Conservation (phyloP, 1,139 yeast genomes). For the Protomyces arabidopsidicola region DNA sequence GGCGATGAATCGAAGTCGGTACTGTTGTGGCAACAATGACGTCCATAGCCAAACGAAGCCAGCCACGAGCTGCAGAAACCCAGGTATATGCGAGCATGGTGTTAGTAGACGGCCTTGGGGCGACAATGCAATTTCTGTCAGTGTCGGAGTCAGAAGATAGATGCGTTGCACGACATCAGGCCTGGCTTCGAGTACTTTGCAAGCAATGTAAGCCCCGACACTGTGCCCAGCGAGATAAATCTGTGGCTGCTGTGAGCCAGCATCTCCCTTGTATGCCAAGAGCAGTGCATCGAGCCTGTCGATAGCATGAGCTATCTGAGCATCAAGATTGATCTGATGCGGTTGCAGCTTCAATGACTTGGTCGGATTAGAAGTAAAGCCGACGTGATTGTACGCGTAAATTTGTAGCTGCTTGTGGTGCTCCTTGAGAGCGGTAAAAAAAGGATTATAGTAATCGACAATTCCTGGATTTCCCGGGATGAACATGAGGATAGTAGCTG, state of each 20-base stretch:
- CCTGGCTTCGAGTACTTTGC: conserved; percentile 16
- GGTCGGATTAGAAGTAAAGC: not conserved
- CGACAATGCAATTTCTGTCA: conserved; percentile 13
- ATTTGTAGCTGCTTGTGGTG: conserved; percentile 1
- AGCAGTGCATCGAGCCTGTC: not conserved
- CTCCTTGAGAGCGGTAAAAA: not conserved
- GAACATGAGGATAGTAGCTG: conserved; percentile 1
- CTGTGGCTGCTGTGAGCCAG: not conserved
- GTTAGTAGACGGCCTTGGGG: conserved; percentile 14
- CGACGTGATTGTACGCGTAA: conserved; percentile 2
- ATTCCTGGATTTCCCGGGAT: conserved; percentile 26
- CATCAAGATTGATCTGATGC: conserved; percentile 1
- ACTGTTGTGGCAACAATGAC: not conserved
- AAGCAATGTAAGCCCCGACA: conserved; percentile 22
- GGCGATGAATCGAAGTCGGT: not conserved
- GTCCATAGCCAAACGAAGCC: not conserved
- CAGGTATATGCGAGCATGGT: conserved; percentile 2
- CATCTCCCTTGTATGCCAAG: not conserved
- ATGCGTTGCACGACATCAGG: conserved; percentile 1
- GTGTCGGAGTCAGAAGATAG: conserved; percentile 15
- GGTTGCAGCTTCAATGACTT: not conserved
- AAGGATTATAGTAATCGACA: conserved; percentile 7
- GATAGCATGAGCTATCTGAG: conserved; percentile 18
- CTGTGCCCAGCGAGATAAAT: conserved; percentile 20
- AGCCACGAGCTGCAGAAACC: not conserved